Evolutionary conservation across 306 rosid species (phyloP).

Genomic region (Rosa multiflora): DNA sequence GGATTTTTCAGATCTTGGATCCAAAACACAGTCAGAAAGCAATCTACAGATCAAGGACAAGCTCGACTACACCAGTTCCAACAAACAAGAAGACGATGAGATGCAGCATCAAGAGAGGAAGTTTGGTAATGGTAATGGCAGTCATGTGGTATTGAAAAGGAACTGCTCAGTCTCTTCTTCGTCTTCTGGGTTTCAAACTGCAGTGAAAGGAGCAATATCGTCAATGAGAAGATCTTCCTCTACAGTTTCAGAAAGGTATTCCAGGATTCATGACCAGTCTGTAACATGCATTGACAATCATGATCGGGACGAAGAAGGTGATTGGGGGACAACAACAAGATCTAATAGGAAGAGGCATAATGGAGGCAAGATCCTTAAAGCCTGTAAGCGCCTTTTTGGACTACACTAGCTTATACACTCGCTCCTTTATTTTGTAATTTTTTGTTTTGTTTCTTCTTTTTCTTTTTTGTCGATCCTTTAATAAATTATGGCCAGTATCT

Average conservation of each 20-base stretch:
- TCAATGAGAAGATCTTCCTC: constrained; percentile 81
- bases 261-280: constrained; percentile 72
- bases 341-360: constrained; percentile 29
- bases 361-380: constrained; percentile 59
- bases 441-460: neutral
- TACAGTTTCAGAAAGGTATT: constrained; percentile 63
- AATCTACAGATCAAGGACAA: constrained; percentile 9
- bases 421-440: neutral
- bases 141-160: constrained; percentile 30
- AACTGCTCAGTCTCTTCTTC: constrained; percentile 46
- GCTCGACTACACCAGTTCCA: neutral
- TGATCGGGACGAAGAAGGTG: constrained; percentile 1
- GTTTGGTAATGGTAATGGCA: constrained; percentile 11
- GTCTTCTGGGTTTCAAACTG: constrained; percentile 35
- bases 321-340: constrained; percentile 13
- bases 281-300: constrained; percentile 28
- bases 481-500: neutral
- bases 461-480: neutral
- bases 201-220: constrained; percentile 50
- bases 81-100: constrained; percentile 5
- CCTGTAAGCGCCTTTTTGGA: constrained; percentile 70
- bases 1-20: constrained; percentile 41
- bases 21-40: neutral
- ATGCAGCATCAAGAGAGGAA: constrained; percentile 24
- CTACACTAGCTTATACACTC: constrained; percentile 5